phyloP scores from a whole-genome alignment of 2,329 filamentous ascomycete species.

The Verticillium nonalfalfae region DNA sequence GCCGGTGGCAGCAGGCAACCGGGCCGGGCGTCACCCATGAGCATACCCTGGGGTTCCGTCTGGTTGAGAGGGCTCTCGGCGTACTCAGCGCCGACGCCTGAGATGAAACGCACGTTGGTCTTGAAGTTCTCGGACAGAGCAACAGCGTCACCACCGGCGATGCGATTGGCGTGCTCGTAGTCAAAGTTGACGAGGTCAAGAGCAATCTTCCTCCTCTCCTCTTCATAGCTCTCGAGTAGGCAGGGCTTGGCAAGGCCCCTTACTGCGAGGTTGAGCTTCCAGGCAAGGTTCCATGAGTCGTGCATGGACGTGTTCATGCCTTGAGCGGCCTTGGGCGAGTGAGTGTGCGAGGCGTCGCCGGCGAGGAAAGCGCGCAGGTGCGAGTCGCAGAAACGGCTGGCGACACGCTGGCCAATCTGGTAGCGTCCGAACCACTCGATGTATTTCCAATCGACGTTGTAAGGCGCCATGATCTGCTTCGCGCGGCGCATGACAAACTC shows the following conservation, averaged over 20 bases:
- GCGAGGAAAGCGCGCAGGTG: slow-evolving; percentile 59
- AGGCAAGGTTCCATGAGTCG: slow-evolving; percentile 55
- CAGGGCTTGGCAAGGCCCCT: slow-evolving; percentile 47
- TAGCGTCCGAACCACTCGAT: slow-evolving; percentile 69
- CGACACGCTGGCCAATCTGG: slow-evolving; percentile 64
- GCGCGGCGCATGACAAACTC: slow-evolving; percentile 67
- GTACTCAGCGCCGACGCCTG: slow-evolving; percentile 62
- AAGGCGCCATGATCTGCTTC: slow-evolving; percentile 53
- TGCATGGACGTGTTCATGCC: slow-evolving; percentile 58
- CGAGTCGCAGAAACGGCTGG: slow-evolving; percentile 60
- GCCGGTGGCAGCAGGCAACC: slow-evolving; percentile 57
- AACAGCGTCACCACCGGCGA: slow-evolving; percentile 54
- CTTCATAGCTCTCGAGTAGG: slow-evolving; percentile 55
- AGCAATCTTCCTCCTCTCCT: slow-evolving; percentile 56
- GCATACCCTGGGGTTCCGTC: slow-evolving; percentile 28
- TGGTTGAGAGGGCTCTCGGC: slow-evolving; percentile 44
- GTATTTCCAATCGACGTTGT: slow-evolving; percentile 49
- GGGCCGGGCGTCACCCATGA: slow-evolving; percentile 42
- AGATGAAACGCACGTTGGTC: slow-evolving; percentile 67
- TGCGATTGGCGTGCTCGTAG: slow-evolving; percentile 50
- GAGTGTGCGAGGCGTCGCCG: slow-evolving; percentile 66
- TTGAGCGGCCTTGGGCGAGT: slow-evolving; percentile 66
- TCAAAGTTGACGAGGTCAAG: slow-evolving; percentile 55
- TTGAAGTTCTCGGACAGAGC: slow-evolving; percentile 63
- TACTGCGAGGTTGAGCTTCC: slow-evolving; percentile 45